phyloP scores from a whole-genome alignment of 169 alveolate genomes.

The Besnoitia besnoiti region DNA sequence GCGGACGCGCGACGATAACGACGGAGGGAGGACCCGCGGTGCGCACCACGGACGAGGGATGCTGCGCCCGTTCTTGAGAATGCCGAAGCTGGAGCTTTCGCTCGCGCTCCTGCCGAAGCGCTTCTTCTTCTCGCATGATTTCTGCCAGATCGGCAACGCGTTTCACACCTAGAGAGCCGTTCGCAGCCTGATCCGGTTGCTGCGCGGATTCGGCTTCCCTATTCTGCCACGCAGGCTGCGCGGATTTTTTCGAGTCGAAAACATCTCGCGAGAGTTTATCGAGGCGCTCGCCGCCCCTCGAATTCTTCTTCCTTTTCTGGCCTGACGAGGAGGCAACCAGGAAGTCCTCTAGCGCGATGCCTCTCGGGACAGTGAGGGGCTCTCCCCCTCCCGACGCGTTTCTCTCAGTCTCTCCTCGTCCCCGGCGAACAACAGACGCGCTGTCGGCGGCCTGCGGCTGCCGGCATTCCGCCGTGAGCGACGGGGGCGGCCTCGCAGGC shows the following conservation, averaged over 20 bases:
- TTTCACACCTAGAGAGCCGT: background rate
- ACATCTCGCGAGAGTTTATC: too few relatives aligned
- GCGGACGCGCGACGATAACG: background rate
- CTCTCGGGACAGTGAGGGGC: too few relatives aligned
- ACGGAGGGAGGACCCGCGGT: background rate
- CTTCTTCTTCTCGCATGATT: conserved; percentile 21
- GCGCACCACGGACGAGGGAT: conserved; percentile 1
- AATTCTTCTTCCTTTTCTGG: background rate
- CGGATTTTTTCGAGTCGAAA: too few relatives aligned
- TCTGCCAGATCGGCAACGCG: background rate
- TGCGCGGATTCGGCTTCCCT: background rate
- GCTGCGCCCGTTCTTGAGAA: background rate
- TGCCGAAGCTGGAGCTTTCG: background rate
- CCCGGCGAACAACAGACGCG: background rate
- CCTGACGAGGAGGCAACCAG: background rate
- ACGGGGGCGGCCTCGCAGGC: background rate
- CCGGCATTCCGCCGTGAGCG: background rate
- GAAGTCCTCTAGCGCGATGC: background rate
- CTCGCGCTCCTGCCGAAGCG: background rate
- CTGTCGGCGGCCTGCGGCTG: background rate
- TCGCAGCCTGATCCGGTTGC: background rate
- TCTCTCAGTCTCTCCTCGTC: background rate
- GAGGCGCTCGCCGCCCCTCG: background rate
- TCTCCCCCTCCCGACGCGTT: background rate
- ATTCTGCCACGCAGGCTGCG: background rate